Percentiles rank a stretch among this genome's conserved stretches.
Conservation (phyloP, 495 filamentous ascomycete genomes). For the Penicillium turbatum region DNA sequence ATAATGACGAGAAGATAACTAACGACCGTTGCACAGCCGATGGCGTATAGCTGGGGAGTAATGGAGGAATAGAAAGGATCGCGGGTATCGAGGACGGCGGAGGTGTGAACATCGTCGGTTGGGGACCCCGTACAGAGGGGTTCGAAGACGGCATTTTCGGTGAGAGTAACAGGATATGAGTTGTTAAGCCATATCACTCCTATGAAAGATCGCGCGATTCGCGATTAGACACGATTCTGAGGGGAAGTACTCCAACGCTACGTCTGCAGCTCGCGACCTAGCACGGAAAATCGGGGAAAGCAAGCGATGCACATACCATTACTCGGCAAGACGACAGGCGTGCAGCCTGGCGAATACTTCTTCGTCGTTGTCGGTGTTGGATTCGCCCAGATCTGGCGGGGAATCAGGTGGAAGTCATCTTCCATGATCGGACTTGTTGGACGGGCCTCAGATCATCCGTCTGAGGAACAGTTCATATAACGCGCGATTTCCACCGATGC, state of each 20-base stretch:
- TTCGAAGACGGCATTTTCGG: constrained; percentile 56
- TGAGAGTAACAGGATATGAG: constrained; percentile 56
- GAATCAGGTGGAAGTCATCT: constrained; percentile 34
- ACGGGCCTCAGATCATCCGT: constrained; percentile 20
- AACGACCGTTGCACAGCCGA: constrained; percentile 84
- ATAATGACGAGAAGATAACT: constrained; percentile 93
- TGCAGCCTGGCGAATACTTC: constrained; percentile 47
- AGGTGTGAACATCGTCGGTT: constrained; percentile 27
- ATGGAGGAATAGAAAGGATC: constrained; percentile 93
- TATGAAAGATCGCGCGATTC: constrained; percentile 1
- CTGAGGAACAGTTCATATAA: constrained; percentile 24
- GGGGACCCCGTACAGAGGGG: constrained; percentile 53
- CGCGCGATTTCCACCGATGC: constrained; percentile 9
- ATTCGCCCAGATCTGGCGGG: constrained; percentile 52
- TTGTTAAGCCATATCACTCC: constrained; percentile 58
- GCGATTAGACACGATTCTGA: not conserved
- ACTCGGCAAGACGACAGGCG: constrained; percentile 58
- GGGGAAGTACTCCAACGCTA: not conserved
- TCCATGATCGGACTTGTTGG: constrained; percentile 33
- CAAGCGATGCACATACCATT: constrained; percentile 32
- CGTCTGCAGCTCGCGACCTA: not conserved
- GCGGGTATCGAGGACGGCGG: constrained; percentile 53
- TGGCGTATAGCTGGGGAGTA: constrained; percentile 84
- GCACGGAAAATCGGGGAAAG: too few species aligned
- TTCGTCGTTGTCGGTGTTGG: constrained; percentile 41